Evolutionary conservation across 2,329 filamentous ascomycete species (phyloP).

Genomic region (Cryphonectria nitschkei): DNA sequence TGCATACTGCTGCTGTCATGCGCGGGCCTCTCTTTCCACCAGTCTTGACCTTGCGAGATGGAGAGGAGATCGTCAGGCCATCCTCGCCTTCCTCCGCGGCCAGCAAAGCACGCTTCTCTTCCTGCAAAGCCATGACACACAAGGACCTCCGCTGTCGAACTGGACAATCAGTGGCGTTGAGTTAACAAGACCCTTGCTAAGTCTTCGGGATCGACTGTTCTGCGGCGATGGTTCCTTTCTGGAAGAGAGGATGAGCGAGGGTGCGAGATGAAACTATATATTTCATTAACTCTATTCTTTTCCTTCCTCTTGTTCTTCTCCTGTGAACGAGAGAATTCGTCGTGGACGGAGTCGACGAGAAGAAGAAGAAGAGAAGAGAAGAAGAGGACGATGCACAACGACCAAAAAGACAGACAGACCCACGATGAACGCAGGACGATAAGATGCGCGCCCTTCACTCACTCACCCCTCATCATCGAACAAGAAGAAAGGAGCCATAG

Average conservation of each 20-base stretch:
- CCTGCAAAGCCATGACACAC: not conserved
- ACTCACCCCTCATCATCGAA: not conserved
- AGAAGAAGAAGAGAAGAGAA: not conserved
- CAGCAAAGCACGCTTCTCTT: not conserved
- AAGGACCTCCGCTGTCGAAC: not conserved
- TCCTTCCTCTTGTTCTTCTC: not conserved
- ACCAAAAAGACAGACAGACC: too few species aligned
- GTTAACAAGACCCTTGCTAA: not conserved
- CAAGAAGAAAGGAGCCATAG: not conserved
- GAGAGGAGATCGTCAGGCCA: not conserved
- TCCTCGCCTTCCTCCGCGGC: not conserved
- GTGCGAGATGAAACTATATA: not conserved
- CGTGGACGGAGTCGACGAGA: not conserved
- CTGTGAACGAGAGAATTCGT: not conserved
- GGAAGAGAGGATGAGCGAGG: not conserved
- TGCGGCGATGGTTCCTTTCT: not conserved
- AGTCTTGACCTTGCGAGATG: not conserved
- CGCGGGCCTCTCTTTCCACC: not conserved
- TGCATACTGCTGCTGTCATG: not conserved
- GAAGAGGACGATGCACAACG: too few species aligned
- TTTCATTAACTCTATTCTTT: not conserved
- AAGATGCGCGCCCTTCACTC: not conserved
- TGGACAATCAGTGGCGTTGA: not conserved
- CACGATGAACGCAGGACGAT: not conserved
- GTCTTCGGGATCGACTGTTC: not conserved